phyloP scores from a whole-genome alignment of 1,284 basidiomycete species.

The Phellinidium pouzarii region DNA sequence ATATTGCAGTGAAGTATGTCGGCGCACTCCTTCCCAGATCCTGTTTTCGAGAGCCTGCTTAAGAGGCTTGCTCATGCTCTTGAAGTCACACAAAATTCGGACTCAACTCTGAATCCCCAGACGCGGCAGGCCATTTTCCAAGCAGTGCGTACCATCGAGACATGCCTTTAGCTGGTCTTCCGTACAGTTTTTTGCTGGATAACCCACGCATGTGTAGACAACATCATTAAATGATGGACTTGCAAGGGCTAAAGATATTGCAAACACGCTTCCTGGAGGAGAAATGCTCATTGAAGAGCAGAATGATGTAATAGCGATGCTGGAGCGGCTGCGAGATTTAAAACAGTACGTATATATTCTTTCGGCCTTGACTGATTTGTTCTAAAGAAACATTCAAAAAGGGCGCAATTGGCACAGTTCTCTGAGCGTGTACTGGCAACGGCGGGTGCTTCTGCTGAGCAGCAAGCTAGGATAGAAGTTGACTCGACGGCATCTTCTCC shows the following conservation, averaged over 20 bases:
- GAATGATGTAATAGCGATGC: constrained; percentile 56
- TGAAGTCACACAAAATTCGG: constrained; percentile 10
- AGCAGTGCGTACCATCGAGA: constrained; percentile 7
- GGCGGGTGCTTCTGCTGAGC: constrained; percentile 17
- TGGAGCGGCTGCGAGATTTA: constrained; percentile 48
- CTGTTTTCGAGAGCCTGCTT: constrained; percentile 17
- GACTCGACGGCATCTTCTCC: constrained; percentile 50
- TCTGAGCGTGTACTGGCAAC: constrained; percentile 27
- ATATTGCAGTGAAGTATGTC: constrained; percentile 11
- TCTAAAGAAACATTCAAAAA: constrained; percentile 17
- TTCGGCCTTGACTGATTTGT: neutral
- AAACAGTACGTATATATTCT: constrained; percentile 40
- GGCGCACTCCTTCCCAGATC: constrained; percentile 15
- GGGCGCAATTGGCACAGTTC: constrained; percentile 38
- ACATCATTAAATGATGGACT: constrained; percentile 56
- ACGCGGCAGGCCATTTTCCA: constrained; percentile 17
- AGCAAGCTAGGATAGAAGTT: constrained; percentile 37
- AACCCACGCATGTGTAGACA: constrained; percentile 35
- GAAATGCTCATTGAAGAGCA: constrained; percentile 59
- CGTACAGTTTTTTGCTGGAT: neutral
- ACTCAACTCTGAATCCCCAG: constrained; percentile 13
- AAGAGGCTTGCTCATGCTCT: constrained; percentile 15
- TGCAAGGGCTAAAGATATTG: constrained; percentile 49
- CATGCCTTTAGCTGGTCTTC: neutral
- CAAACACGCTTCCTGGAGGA: constrained; percentile 52